phyloP scores from a whole-genome alignment of 129 eudicot species.

The Helichrysum umbraculigerum region DNA sequence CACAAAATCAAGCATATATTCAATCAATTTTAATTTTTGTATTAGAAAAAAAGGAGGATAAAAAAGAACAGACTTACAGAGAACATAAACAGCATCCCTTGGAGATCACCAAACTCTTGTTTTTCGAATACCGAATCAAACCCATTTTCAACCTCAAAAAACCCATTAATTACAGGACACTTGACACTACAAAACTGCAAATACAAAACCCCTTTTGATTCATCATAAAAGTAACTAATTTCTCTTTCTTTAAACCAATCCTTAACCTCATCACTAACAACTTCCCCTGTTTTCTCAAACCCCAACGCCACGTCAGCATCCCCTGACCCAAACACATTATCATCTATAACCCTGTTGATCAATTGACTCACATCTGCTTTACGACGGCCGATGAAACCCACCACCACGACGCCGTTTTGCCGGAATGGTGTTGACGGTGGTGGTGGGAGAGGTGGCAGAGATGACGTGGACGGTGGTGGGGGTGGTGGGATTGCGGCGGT shows the following conservation, averaged over 20 bases:
- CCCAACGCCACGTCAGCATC: slow-evolving; percentile 46
- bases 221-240: slow-evolving; percentile 64
- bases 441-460: slow-evolving; percentile 30
- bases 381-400: slow-evolving; percentile 73
- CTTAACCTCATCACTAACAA: slow-evolving; percentile 48
- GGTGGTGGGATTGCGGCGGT: slow-evolving; percentile 33
- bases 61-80: slow-evolving; percentile 52
- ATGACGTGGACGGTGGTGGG: slow-evolving; percentile 23
- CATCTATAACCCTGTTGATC: slow-evolving; percentile 71
- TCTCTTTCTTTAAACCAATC: slow-evolving; percentile 56
- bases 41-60: no score
- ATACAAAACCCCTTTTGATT: slow-evolving; percentile 63
- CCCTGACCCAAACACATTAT: slow-evolving; percentile 77
- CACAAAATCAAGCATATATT: not conserved
- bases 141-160: slow-evolving; percentile 30
- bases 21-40: not conserved
- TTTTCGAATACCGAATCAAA: slow-evolving; percentile 64
- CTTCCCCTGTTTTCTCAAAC: slow-evolving; percentile 35
- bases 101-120: slow-evolving; percentile 72
- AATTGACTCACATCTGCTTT: slow-evolving; percentile 57
- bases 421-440: slow-evolving; percentile 32
- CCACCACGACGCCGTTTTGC: slow-evolving; percentile 67
- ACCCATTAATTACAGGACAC: slow-evolving; percentile 47
- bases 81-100: slow-evolving; percentile 90
- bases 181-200: slow-evolving; percentile 49